These are phyloP conservation scores for peach (Prunus persica) DNA, from an alignment of 306 rosid species.

Conservation along the genomic window Prunus_persica_NCBIv2 NC_034010.1:25158501-25159000, in stretches of 20 bases:
- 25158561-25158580: neutral
- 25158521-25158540: neutral
- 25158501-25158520: neutral
- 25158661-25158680: neutral
- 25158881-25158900: neutral
- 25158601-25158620: neutral
- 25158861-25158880: neutral
- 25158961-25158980: neutral
- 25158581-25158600: neutral
- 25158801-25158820: neutral
- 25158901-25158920: too few species aligned
- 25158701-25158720: neutral
- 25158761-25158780: neutral
- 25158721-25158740: neutral
- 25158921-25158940: neutral
- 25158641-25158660: too few species aligned
- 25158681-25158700: neutral
- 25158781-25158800: neutral
- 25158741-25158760: neutral
- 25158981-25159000: slow-evolving; percentile 10
- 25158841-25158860: neutral
- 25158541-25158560: neutral
- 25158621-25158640: neutral
- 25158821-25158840: neutral
- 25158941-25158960: neutral